These are phyloP conservation scores for Alternaria arborescens DNA, from an alignment of 2,329 filamentous ascomycete genomes.

Conservation along the genomic window DNA sequence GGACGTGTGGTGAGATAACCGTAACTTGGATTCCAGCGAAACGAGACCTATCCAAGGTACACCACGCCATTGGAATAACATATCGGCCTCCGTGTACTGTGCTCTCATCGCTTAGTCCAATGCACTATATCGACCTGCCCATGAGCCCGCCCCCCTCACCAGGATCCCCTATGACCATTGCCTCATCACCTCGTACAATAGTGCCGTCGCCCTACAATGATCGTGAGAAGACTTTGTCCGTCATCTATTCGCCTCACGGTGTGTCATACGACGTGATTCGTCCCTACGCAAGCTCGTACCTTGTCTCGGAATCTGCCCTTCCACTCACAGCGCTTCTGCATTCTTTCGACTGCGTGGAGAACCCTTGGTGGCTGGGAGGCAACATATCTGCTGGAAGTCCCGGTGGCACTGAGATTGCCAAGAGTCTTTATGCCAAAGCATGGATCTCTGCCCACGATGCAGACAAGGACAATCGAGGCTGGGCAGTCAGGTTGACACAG, in stretches of 20 bases:
- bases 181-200: slow-evolving; percentile 45
- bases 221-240: slow-evolving; percentile 61
- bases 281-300: slow-evolving; percentile 65
- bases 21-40: slow-evolving; percentile 72
- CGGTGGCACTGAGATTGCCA: slow-evolving; percentile 65
- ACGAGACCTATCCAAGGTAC: slow-evolving; percentile 67
- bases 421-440: slow-evolving; percentile 60
- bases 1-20: slow-evolving; percentile 72
- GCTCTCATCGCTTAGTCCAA: slow-evolving; percentile 42
- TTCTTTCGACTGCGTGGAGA: slow-evolving; percentile 67
- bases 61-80: slow-evolving; percentile 75
- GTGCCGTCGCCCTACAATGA: slow-evolving; percentile 45
- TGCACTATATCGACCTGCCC: slow-evolving; percentile 50
- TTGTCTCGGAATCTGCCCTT: slow-evolving; percentile 64
- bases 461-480: slow-evolving; percentile 64
- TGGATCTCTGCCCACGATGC: slow-evolving; percentile 72
- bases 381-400: slow-evolving; percentile 66
- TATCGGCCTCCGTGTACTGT: slow-evolving; percentile 67
- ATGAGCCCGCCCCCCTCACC: slow-evolving; percentile 49
- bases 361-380: slow-evolving; percentile 70
- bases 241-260: slow-evolving; percentile 73
- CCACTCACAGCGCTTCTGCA: slow-evolving; percentile 72
- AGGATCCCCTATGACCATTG: slow-evolving; percentile 43
- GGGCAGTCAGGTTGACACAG: slow-evolving; percentile 61
- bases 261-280: slow-evolving; percentile 63